These are phyloP conservation scores for Trametes punicea DNA, from an alignment of 768 basidiomycete genomes.

Conservation along the genomic window DNA sequence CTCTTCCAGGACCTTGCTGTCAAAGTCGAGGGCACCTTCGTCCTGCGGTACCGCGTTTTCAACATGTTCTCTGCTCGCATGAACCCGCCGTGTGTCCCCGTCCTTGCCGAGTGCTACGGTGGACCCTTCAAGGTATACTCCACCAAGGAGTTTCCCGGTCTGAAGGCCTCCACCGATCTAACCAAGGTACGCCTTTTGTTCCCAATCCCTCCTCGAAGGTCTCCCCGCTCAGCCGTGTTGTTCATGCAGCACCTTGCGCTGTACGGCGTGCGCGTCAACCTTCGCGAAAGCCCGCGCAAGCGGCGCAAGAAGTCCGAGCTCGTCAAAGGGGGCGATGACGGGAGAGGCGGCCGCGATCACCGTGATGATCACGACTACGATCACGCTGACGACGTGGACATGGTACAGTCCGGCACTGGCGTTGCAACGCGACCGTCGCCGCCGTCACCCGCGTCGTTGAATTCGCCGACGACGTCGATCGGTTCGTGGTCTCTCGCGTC, in stretches of 20 bases:
- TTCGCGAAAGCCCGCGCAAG: constrained; percentile 56
- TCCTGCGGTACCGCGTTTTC: constrained; percentile 65
- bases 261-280: constrained; percentile 57
- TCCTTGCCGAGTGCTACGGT: constrained; percentile 66
- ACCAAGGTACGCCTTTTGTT: constrained; percentile 48
- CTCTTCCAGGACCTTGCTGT: constrained; percentile 62
- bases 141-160: constrained; percentile 68
- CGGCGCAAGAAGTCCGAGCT: constrained; percentile 30
- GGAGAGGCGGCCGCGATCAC: neutral
- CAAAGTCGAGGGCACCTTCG: constrained; percentile 61
- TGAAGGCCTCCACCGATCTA: constrained; percentile 61
- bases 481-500: neutral
- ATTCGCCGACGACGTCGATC: neutral
- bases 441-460: neutral
- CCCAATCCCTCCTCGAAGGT: too few species aligned
- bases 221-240: too few species aligned
- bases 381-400: neutral
- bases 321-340: neutral
- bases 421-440: too few species aligned
- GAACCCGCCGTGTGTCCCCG: constrained; percentile 35
- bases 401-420: too few species aligned
- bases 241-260: constrained; percentile 49
- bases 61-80: constrained; percentile 49
- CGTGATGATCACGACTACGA: neutral
- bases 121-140: constrained; percentile 63